Percentiles rank a stretch among this genome's conserved stretches.
phyloP scores from a whole-genome alignment of 208 protist genomes.

The Angomonas desouzai region DNA sequence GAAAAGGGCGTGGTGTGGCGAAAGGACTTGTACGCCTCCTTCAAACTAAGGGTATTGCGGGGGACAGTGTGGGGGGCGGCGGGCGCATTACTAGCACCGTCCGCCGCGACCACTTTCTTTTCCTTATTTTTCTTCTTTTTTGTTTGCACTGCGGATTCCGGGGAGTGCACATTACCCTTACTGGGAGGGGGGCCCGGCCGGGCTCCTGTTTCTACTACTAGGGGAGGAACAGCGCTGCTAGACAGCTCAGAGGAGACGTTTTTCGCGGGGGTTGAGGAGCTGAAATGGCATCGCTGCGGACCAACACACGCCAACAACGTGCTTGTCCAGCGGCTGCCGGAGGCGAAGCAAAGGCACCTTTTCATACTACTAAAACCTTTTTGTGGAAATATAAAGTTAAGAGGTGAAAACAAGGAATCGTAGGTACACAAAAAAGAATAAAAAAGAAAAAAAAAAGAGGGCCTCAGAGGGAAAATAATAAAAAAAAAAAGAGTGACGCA shows the following conservation, averaged over 20 bases:
- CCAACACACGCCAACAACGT: background rate
- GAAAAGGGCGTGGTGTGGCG: constrained; percentile 36
- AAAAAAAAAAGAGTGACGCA: background rate
- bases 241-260: background rate
- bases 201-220: no score
- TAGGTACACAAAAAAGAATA: constrained; percentile 1
- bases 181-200: no score
- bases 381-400: no score
- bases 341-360: background rate
- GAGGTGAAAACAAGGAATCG: background rate
- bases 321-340: background rate
- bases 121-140: constrained; percentile 7
- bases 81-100: background rate
- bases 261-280: background rate
- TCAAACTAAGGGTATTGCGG: constrained; percentile 36
- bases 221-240: background rate
- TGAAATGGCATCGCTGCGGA: background rate
- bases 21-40: constrained; percentile 66
- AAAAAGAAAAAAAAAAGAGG: constrained; percentile 13
- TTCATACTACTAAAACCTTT: background rate
- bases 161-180: background rate
- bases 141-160: background rate
- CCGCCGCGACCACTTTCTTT: background rate
- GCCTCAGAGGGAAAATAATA: background rate
- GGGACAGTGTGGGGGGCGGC: constrained; percentile 15